Base-by-base conservation (phyloP, 768 basidiomycete species). In the Pulveroboletus sp. region DNA sequence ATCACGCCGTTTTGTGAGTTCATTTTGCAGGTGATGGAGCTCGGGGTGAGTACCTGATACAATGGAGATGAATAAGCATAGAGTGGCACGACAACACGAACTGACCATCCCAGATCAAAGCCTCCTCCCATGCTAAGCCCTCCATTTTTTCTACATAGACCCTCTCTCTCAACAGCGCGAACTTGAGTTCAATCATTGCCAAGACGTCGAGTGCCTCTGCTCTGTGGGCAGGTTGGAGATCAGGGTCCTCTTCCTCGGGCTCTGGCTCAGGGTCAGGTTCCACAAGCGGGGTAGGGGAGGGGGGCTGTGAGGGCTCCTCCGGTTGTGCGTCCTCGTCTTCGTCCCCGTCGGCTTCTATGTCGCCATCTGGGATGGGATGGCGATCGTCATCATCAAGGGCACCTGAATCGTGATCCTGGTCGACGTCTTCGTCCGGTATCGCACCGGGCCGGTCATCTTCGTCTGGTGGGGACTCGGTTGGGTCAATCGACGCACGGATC, bases 101-200 rank as follows among this genome's bases (percentile, higher is more conserved):
- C 83, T 58, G 57, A 93, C 93, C 89, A 38, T 84, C 79, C 27
- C 79, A 73, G 21, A 98, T 77, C 59, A 93, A 73, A 13, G 79
- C 71, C 62, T 97, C 93, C 67, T 98, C 95, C 81, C 84, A 86
- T 31, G 89, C 86, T 8, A 95, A 72, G 5, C 81, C 82, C 36
- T 93, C 89, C 91, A 97, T 93, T 66, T 93, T 89, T 71, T 98
- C 95, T 17, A 97, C 76, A 66, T 94, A 97, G 14, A 97, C 75
- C 43, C 82, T 76, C 65, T 97, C 93, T 41, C 95, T 72, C 49
- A 97, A 68, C 30, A 87, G 70, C 0, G 94, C 93, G 67, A 93
- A 96, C 61, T 89, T 91, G 69, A 97, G 81, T 63, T 99, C 95
- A 58, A 99, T 94, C 39, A 76, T 78, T 4, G 94, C 86, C 7